These are phyloP conservation scores for Psilocybe mexicana DNA, from an alignment of 1,284 basidiomycete species.

Conservation along the genomic window DNA sequence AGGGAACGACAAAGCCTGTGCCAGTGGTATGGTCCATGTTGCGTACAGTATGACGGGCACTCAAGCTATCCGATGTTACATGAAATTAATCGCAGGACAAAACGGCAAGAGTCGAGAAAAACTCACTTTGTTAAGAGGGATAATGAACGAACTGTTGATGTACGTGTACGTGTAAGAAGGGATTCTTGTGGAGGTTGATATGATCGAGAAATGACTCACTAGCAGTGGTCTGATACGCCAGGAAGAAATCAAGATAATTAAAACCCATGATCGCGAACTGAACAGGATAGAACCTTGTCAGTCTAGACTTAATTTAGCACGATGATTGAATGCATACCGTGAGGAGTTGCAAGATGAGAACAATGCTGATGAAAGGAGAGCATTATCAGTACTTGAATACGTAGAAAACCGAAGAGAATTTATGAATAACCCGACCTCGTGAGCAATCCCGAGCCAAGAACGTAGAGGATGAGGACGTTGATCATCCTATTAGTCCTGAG, in stretches of 20 bases:
- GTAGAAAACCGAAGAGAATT: not conserved
- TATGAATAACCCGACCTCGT: not conserved
- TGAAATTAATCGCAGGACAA: too few relatives aligned
- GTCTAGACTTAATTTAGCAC: not conserved
- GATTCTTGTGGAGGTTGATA: too few relatives aligned
- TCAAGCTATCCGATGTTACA: too few relatives aligned
- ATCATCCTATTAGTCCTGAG: constrained; percentile 3
- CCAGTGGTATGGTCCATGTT: not conserved
- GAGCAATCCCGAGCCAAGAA: not conserved
- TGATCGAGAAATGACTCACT: not conserved
- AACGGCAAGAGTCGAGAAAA: not conserved
- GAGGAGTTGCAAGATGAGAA: not conserved
- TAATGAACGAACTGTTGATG: not conserved
- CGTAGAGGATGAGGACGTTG: not conserved
- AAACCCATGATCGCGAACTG: not conserved
- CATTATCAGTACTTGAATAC: not conserved
- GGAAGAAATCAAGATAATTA: constrained; percentile 2
- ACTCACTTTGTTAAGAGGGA: not conserved
- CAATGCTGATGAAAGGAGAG: not conserved
- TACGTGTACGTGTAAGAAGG: not conserved
- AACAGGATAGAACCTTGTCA: not conserved
- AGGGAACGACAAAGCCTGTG: not conserved
- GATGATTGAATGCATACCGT: not conserved
- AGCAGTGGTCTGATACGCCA: not conserved
- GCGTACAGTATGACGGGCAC: not conserved